Conservation (phyloP, 2,329 filamentous ascomycete species). For the Penicillium hesseltinei region DNA sequence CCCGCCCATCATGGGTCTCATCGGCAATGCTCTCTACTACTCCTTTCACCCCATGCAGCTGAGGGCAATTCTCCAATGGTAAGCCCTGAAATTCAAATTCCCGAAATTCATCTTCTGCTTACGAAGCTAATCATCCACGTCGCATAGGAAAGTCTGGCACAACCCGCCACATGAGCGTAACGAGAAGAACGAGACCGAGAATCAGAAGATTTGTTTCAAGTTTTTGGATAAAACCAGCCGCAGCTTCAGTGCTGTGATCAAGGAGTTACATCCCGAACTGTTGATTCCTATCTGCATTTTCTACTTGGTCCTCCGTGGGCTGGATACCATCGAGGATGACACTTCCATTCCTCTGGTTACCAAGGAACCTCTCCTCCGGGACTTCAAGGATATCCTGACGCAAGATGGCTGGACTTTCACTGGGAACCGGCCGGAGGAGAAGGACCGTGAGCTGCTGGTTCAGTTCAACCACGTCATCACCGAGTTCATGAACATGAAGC, state of each 20-base stretch:
- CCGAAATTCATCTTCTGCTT: conserved; percentile 7
- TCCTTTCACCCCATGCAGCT: conserved; percentile 73
- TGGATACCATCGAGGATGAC: conserved; percentile 99
- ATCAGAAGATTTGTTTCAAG: conserved; percentile 78
- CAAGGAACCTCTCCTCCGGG: conserved; percentile 82
- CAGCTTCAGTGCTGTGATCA: conserved; percentile 88
- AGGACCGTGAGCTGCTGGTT: conserved; percentile 86
- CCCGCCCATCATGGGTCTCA: conserved; percentile 38
- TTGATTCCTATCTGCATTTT: conserved; percentile 86
- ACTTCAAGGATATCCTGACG: conserved; percentile 76
- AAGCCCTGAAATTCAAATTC: conserved; percentile 28
- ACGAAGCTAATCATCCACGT: conserved; percentile 11
- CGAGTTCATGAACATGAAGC: conserved; percentile 87
- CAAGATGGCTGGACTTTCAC: conserved; percentile 87
- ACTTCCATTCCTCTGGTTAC: conserved; percentile 80
- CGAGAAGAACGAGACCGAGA: conserved; percentile 68
- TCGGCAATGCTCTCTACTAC: conserved; percentile 64
- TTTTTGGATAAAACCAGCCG: conserved; percentile 85
- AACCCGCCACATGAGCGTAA: conserved; percentile 86
- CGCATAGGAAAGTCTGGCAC: conserved; percentile 87
- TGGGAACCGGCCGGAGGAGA: conserved; percentile 84
- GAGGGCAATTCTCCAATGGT: conserved; percentile 87
- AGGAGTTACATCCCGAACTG: conserved; percentile 92
- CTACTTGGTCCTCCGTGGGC: conserved; percentile 85
- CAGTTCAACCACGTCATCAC: conserved; percentile 84